phyloP scores from a whole-genome alignment of 139 green algal genomes.

The Edaphochlamys debaryana region DNA sequence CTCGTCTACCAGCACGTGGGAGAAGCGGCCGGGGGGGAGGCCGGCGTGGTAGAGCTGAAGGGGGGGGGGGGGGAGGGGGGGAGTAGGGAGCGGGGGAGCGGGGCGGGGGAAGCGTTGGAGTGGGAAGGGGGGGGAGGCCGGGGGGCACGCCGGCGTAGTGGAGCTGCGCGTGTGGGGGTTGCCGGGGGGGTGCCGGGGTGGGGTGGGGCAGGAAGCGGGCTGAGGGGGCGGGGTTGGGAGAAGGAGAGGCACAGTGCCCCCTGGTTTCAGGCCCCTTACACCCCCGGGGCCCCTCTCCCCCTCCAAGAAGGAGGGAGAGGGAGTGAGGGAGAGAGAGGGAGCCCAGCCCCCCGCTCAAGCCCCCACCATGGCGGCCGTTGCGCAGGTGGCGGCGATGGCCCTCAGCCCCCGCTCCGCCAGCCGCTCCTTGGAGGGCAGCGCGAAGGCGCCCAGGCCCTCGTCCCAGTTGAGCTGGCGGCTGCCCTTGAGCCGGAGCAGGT shows the following conservation, averaged over 20 bases:
- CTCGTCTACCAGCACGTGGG: slow-evolving; percentile 66
- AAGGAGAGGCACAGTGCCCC: no score
- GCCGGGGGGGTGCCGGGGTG: no score
- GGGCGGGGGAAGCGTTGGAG: no score
- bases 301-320: no score
- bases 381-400: slow-evolving; percentile 55
- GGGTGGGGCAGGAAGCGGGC: no score
- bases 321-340: no score
- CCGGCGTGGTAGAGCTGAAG: slow-evolving; percentile 57
- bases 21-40: slow-evolving; percentile 55
- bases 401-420: slow-evolving; percentile 17
- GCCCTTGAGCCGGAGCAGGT: neutral
- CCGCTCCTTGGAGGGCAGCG: slow-evolving; percentile 29
- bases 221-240: no score
- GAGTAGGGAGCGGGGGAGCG: neutral
- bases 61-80: neutral
- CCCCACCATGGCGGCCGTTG: slow-evolving; percentile 54
- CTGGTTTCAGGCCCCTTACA: no score
- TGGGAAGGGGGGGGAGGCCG: neutral
- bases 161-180: neutral
- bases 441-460: slow-evolving; percentile 39
- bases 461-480: slow-evolving; percentile 28
- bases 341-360: neutral
- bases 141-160: neutral
- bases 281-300: no score